A percentile compares a stretch with the other conserved stretches of the same genome.
phyloP scores from a whole-genome alignment of 495 filamentous ascomycete species.

The Trichoderma reesei region DNA sequence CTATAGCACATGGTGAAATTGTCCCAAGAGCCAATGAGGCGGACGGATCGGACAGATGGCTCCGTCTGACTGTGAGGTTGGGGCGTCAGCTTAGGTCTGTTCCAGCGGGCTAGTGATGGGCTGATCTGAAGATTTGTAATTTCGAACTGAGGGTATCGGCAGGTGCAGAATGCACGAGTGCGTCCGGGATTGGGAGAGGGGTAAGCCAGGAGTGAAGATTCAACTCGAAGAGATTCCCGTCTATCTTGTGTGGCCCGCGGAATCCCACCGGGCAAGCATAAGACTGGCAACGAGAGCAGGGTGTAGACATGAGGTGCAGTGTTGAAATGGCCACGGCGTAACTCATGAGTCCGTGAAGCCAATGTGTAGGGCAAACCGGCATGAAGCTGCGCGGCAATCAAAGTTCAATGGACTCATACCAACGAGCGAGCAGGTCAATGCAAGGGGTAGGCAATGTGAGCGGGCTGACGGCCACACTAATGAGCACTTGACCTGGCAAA shows the following conservation, averaged over 20 bases:
- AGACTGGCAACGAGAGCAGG: neutral
- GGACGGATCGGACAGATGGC: slow-evolving; percentile 58
- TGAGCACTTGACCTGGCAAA: slow-evolving; percentile 4
- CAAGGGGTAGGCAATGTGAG: neutral
- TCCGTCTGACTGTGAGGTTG: slow-evolving; percentile 47
- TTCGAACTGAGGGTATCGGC: neutral
- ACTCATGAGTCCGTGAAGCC: neutral
- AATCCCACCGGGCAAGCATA: neutral
- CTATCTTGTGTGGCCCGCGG: neutral
- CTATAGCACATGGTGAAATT: slow-evolving; percentile 70
- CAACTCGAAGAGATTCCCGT: neutral
- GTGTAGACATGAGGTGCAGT: neutral
- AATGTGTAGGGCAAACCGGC: neutral
- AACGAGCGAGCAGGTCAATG: neutral
- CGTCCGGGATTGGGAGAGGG: too few relatives aligned
- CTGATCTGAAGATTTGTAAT: neutral
- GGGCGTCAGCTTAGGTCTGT: slow-evolving; percentile 17
- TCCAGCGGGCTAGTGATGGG: neutral
- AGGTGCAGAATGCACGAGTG: too few relatives aligned
- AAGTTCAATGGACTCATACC: neutral
- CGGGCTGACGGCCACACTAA: slow-evolving; percentile 17
- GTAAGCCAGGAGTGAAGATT: neutral
- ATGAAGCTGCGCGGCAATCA: neutral
- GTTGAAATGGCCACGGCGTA: neutral
- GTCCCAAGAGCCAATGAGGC: slow-evolving; percentile 86